phyloP scores from a whole-genome alignment of 805 yeast genomes.

The Lachancea cidri region DNA sequence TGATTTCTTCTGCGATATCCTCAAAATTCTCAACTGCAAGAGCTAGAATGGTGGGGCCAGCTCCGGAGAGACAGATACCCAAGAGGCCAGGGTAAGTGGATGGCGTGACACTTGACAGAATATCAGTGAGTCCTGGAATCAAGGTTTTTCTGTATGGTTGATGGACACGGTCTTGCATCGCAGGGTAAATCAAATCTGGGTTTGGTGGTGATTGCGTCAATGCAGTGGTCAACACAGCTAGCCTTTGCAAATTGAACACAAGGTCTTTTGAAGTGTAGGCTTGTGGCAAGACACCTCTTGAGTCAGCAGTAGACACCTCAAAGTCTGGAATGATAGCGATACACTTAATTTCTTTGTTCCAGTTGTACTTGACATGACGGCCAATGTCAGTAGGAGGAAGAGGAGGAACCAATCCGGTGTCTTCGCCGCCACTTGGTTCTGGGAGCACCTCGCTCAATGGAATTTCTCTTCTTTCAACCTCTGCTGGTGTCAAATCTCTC shows the following conservation, averaged over 20 bases:
- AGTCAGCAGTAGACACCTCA: slow-evolving; percentile 87
- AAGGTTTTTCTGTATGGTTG: slow-evolving; percentile 93
- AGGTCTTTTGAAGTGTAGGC: slow-evolving; percentile 75
- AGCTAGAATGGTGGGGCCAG: slow-evolving; percentile 95
- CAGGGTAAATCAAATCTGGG: slow-evolving; percentile 76
- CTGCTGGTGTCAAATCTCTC: slow-evolving; percentile 70
- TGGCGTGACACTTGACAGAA: slow-evolving; percentile 76
- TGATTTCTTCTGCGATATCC: slow-evolving; percentile 70
- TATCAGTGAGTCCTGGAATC: slow-evolving; percentile 86
- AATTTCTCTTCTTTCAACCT: slow-evolving; percentile 68
- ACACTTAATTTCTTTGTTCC: slow-evolving; percentile 80
- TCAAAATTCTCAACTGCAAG: slow-evolving; percentile 88
- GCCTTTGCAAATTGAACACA: slow-evolving; percentile 87
- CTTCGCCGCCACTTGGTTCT: slow-evolving; percentile 63
- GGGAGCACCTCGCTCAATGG: slow-evolving; percentile 85
- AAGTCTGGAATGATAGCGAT: slow-evolving; percentile 90
- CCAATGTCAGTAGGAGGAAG: slow-evolving; percentile 85
- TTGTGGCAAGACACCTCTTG: slow-evolving; percentile 84
- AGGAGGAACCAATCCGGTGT: slow-evolving; percentile 66
- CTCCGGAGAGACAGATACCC: slow-evolving; percentile 95
- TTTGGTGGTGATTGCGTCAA: slow-evolving; percentile 81
- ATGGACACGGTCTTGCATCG: slow-evolving; percentile 95
- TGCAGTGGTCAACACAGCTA: slow-evolving; percentile 89
- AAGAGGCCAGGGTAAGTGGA: slow-evolving; percentile 75
- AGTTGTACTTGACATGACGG: slow-evolving; percentile 78